Base-by-base conservation (phyloP, 768 basidiomycete genomes). In the Amanita inopinata region DNA sequence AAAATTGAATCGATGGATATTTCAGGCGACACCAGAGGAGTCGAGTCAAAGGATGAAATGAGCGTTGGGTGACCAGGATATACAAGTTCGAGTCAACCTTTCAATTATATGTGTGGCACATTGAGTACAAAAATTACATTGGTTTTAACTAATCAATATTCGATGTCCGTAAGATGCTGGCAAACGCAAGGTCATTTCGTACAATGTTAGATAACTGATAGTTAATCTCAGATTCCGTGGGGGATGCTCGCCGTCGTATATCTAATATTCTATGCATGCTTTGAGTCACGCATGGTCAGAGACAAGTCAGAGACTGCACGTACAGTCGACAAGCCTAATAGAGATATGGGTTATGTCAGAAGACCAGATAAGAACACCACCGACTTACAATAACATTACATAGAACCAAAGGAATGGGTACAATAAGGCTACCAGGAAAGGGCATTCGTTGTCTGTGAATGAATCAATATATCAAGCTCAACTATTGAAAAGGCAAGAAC, bases 1-100 rank as follows among this genome's bases (percentile, higher is more conserved):
- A 55, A 38, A 53, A 56, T n/a, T 36, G 45, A 35, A 53, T 46
- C 9, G 52, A 45, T 35, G 31, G 54, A 56, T 40, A 48, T 46
- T 12, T 34, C 33, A 49, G 48, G 10, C 40, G 38, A 25, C 48
- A 50, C 35, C 46, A 46, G 20, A 45, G 48, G 23, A 23, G 33
- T 27, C 6, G 49, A 52, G 14, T 41, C 25, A 17, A 49, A 44
- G 24, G 56, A 61, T 35, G 56, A 53, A 49, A 61, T 61, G 60
- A 53, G 49, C 39, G 34, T 61, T 27, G 57, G 53, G 14, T 61
- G 48, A 57, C 43, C 38, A 34, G 32, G 15, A 18, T 20, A 39
- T 11, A 9, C 5, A 11, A 17, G 8, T 20, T 28, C 22, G 22
- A 25, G 11, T 15, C 38, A 11, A 25, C 22, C 9, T 25, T 9